These are phyloP conservation scores for Neocatenulostroma microsporum DNA, from an alignment of 2,329 filamentous ascomycete species.

Conservation along the genomic window DNA sequence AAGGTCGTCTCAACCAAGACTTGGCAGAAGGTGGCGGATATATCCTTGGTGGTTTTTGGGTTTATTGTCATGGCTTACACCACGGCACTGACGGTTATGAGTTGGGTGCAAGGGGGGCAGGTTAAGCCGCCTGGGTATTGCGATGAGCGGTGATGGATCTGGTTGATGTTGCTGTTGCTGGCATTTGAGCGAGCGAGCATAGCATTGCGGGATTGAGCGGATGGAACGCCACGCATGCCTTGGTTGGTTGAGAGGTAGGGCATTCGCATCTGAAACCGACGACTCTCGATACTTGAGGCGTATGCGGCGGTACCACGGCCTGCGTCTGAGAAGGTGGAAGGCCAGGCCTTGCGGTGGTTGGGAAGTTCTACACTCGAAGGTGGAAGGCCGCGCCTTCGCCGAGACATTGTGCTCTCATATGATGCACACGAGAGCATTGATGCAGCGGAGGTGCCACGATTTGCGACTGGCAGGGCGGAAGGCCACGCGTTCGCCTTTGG, in stretches of 20 bases:
- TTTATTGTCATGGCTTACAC: conserved; percentile 86
- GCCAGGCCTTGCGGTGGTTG: not conserved
- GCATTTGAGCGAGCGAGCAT: not conserved
- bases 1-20: conserved; percentile 64
- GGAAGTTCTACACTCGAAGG: not conserved
- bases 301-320: no score
- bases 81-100: conserved; percentile 74
- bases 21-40: conserved; percentile 62
- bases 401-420: not conserved
- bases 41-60: conserved; percentile 73
- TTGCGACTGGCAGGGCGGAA: no score
- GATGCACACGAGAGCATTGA: no score
- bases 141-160: conserved; percentile 34
- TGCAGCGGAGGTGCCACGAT: no score
- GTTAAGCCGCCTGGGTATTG: conserved; percentile 56
- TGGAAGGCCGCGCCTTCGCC: not conserved
- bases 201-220: not conserved
- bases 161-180: not conserved
- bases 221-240: not conserved
- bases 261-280: not conserved
- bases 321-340: no score
- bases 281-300: not conserved
- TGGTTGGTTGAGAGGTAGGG: not conserved
- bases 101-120: conserved; percentile 61
- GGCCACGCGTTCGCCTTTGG: no score